Conservation (phyloP, 2,329 filamentous ascomycete species). For the Xylaria polymorpha region DNA sequence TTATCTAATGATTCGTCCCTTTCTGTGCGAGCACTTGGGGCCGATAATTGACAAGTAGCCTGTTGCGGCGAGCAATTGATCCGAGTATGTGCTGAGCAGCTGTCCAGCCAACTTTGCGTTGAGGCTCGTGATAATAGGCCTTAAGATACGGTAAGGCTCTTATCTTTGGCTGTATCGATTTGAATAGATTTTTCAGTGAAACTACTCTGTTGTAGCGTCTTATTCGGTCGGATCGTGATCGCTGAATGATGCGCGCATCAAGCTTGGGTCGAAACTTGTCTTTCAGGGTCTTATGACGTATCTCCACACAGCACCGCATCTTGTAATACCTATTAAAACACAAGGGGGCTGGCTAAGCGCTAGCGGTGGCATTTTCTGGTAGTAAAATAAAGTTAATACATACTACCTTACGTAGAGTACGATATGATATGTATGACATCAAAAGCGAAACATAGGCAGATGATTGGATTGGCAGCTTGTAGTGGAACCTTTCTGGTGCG, state of each 20-base stretch:
- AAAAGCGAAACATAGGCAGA: slow-evolving; percentile 32
- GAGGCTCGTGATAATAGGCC: neutral
- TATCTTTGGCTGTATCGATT: neutral
- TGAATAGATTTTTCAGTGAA: neutral
- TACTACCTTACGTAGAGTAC: neutral
- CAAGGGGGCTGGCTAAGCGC: neutral
- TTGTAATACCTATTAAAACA: neutral
- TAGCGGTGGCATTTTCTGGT: neutral
- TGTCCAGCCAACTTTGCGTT: neutral
- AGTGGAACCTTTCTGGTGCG: neutral
- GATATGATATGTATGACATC: slow-evolving; percentile 33
- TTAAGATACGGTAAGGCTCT: neutral
- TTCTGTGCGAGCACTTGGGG: neutral
- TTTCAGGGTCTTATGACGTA: slow-evolving; percentile 9
- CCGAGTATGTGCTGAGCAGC: neutral
- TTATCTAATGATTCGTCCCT: neutral
- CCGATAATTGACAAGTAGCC: no score
- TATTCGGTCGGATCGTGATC: neutral
- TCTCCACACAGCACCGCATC: neutral
- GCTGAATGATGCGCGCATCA: neutral
- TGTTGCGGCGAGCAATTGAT: no score
- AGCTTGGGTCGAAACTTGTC: neutral
- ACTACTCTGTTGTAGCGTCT: neutral
- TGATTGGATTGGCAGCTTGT: slow-evolving; percentile 14
- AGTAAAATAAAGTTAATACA: neutral